Evolutionary conservation across 129 eudicot species (phyloP).

Genomic region (Flaveria linearis): DNA sequence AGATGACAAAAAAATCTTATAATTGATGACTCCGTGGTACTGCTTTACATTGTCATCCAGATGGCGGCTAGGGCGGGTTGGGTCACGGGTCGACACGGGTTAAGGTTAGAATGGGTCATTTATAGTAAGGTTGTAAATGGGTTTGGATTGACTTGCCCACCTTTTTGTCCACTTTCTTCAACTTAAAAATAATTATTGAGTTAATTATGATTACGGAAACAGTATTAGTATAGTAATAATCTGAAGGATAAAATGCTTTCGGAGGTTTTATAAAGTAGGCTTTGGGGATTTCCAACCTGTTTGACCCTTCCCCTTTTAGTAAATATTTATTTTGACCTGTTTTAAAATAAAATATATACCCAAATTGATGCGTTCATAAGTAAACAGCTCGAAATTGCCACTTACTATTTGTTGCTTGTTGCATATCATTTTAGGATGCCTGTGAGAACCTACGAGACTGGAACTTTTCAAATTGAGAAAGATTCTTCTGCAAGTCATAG

Average conservation of each 20-base stretch:
- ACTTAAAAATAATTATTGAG: neutral
- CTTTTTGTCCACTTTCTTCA: neutral
- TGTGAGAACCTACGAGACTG: conserved; percentile 56
- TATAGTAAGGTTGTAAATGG: neutral
- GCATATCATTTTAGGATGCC: conserved; percentile 70
- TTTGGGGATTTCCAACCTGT: conserved; percentile 9
- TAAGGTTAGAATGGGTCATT: neutral
- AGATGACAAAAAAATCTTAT: neutral
- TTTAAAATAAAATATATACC: neutral
- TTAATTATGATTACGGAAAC: neutral
- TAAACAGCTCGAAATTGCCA: neutral
- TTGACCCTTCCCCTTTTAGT: neutral
- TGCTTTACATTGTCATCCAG: neutral
- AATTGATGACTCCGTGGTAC: neutral
- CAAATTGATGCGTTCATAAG: neutral
- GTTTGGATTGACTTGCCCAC: neutral
- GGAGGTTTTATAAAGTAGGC: neutral
- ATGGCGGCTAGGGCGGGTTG: neutral
- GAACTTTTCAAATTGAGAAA: conserved; percentile 79
- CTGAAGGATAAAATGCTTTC: neutral
- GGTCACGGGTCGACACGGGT: neutral
- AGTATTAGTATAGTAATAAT: neutral
- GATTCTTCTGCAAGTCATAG: conserved; percentile 75
- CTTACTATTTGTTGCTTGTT: conserved; percentile 21
- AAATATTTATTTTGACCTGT: neutral